Conservation (phyloP, 2,329 filamentous ascomycete genomes). For the Byssoonygena ceratinophila region DNA sequence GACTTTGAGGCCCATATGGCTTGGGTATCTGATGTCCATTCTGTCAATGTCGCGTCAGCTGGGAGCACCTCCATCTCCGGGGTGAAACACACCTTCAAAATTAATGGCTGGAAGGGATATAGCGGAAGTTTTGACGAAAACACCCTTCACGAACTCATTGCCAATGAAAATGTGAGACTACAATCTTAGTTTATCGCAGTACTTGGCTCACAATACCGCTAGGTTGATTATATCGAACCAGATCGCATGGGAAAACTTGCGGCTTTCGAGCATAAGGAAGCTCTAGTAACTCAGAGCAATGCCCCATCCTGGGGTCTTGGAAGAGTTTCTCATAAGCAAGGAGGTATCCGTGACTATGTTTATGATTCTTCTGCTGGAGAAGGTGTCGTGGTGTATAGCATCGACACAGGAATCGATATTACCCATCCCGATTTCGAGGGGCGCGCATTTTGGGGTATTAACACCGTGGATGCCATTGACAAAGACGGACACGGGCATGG, state of each 20-base stretch:
- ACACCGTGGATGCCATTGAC: slow-evolving; percentile 22
- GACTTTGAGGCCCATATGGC: slow-evolving; percentile 9
- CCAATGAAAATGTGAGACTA: slow-evolving; percentile 1
- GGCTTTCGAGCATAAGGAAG: not conserved
- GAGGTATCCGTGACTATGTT: slow-evolving; percentile 23
- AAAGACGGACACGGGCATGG: slow-evolving; percentile 29
- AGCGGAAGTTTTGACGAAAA: slow-evolving; percentile 15
- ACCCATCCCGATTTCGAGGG: slow-evolving; percentile 29
- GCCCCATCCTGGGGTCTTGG: slow-evolving; percentile 29
- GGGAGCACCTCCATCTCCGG: not conserved
- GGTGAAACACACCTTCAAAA: slow-evolving; percentile 12
- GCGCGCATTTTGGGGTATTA: slow-evolving; percentile 29
- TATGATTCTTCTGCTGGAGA: slow-evolving; percentile 31
- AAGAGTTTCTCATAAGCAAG: slow-evolving; percentile 25
- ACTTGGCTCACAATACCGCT: not conserved
- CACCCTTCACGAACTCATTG: slow-evolving; percentile 11
- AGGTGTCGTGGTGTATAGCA: slow-evolving; percentile 29
- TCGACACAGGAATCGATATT: slow-evolving; percentile 32
- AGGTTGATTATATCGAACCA: slow-evolving; percentile 15
- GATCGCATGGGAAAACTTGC: slow-evolving; percentile 3
- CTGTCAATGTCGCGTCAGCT: not conserved
- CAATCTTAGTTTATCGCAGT: not conserved
- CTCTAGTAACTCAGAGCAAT: slow-evolving; percentile 17
- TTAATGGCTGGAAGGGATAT: slow-evolving; percentile 14
- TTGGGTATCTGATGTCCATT: slow-evolving; percentile 10